These are phyloP conservation scores for Anaeromyces robustus DNA, from an alignment of 192 early-diverging fungal genomes.

Conservation along the genomic window DNA sequence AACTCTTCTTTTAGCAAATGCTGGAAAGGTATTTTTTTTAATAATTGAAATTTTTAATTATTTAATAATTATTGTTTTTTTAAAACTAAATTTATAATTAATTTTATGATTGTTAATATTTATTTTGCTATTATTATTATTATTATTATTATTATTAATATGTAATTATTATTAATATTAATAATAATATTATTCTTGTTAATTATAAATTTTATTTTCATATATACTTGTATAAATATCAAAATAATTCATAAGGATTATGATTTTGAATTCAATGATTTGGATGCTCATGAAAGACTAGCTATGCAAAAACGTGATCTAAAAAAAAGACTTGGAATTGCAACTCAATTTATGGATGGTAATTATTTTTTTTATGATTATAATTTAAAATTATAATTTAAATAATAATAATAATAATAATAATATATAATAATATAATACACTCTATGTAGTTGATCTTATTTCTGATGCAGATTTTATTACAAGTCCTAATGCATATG, in stretches of 20 bases:
- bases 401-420: conserved; percentile 23
- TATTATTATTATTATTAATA: too few species aligned
- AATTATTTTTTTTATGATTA: conserved; percentile 3
- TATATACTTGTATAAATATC: too few species aligned
- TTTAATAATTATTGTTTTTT: too few species aligned
- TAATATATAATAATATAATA: neutral
- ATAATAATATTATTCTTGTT: too few species aligned
- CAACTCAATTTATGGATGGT: conserved; percentile 75
- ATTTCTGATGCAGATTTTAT: conserved; percentile 65
- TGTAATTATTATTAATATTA: too few species aligned
- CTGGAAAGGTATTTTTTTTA: conserved; percentile 40
- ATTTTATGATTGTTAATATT: too few species aligned
- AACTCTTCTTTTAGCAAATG: conserved; percentile 59
- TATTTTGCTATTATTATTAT: too few species aligned
- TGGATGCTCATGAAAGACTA: conserved; percentile 70
- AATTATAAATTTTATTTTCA: too few species aligned
- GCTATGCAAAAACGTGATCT: conserved; percentile 69
- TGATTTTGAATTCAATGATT: conserved; percentile 59
- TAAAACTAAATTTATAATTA: too few species aligned
- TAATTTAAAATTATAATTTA: neutral
- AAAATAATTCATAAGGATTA: too few species aligned
- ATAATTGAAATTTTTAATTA: too few species aligned
- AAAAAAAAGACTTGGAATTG: conserved; percentile 68
- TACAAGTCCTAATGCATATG: neutral
- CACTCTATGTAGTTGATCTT: conserved; percentile 46